Evolutionary conservation across 1,139 yeast genomes (phyloP).

Genomic region (Taphrina populina): DNA sequence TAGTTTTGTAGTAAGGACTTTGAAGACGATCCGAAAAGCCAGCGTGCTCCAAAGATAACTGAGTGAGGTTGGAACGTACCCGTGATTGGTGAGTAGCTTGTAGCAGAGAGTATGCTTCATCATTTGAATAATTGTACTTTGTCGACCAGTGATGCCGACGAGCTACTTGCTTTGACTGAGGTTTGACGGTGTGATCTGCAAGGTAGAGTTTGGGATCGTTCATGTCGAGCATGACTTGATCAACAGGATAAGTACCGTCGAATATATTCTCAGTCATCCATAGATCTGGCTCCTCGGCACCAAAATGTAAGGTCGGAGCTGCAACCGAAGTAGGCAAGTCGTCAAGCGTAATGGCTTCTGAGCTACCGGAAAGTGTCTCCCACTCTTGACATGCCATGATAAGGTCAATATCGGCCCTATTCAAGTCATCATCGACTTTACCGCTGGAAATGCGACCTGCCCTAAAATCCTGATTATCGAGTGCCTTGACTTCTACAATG

Average conservation of each 20-base stretch:
- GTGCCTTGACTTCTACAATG: background rate
- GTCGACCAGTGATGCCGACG: no score
- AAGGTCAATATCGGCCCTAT: conserved; percentile 8
- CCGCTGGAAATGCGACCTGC: background rate
- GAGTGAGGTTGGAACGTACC: conserved; percentile 89
- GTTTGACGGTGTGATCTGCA: background rate
- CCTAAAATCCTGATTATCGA: background rate
- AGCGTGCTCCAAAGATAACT: conserved; percentile 86
- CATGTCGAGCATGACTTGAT: conserved; percentile 57
- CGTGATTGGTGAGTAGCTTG: conserved; percentile 86
- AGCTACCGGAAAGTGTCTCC: conserved; percentile 2
- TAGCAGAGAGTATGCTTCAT: conserved; percentile 75
- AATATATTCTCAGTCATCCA: conserved; percentile 76
- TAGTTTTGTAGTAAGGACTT: conserved; percentile 86
- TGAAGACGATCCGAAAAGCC: conserved; percentile 84
- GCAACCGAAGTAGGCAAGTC: background rate
- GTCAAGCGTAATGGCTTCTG: background rate
- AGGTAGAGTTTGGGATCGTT: conserved; percentile 60
- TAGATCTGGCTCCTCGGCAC: background rate
- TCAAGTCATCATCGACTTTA: background rate
- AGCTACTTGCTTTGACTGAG: background rate
- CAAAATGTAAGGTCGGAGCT: conserved; percentile 1
- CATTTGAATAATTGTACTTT: conserved; percentile 80
- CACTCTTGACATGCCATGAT: conserved; percentile 29
- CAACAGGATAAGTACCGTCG: conserved; percentile 52